Evolutionary conservation across 805 yeast genomes (phyloP).

Genomic region (Metschnikowia dekortorum): DNA sequence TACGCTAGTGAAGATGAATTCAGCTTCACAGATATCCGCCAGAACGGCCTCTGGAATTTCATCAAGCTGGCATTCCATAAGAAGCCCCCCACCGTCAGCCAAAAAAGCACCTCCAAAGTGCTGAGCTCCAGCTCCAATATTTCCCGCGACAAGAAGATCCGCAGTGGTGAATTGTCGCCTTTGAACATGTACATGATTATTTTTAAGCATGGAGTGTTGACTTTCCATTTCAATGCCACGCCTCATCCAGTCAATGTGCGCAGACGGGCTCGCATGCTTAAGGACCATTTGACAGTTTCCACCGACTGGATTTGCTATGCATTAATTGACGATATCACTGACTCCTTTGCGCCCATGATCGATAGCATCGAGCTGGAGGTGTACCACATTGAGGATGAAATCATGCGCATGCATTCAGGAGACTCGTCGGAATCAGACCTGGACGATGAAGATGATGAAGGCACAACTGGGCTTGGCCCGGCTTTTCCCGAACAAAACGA

Average conservation of each 20-base stretch:
- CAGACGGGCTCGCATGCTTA: slow-evolving; percentile 80
- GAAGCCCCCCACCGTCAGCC: slow-evolving; percentile 5
- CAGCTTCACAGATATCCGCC: slow-evolving; percentile 2
- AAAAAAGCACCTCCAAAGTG: slow-evolving; percentile 6
- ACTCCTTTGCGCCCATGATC: slow-evolving; percentile 95
- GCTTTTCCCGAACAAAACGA: slow-evolving; percentile 16
- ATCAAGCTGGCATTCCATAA: slow-evolving; percentile 8
- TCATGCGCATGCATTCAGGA: slow-evolving; percentile 79
- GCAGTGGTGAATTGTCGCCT: slow-evolving; percentile 70
- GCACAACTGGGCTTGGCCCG: slow-evolving; percentile 23
- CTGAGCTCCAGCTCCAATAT: slow-evolving; percentile 11
- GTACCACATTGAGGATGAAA: slow-evolving; percentile 89
- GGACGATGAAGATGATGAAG: slow-evolving; percentile 31
- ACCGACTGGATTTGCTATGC: slow-evolving; percentile 98
- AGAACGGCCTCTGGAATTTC: slow-evolving; percentile 5
- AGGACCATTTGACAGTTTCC: slow-evolving; percentile 84
- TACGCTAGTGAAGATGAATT: slow-evolving; percentile 7
- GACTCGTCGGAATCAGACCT: slow-evolving; percentile 44
- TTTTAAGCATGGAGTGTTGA: slow-evolving; percentile 83
- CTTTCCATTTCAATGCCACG: slow-evolving; percentile 91
- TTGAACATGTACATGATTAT: slow-evolving; percentile 90
- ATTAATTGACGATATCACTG: slow-evolving; percentile 92
- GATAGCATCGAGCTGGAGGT: slow-evolving; percentile 93
- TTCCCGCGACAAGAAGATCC: slow-evolving; percentile 28
- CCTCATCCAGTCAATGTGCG: slow-evolving; percentile 96